phyloP scores from a whole-genome alignment of 805 yeast genomes.

The Teunomyces gatunensis region DNA sequence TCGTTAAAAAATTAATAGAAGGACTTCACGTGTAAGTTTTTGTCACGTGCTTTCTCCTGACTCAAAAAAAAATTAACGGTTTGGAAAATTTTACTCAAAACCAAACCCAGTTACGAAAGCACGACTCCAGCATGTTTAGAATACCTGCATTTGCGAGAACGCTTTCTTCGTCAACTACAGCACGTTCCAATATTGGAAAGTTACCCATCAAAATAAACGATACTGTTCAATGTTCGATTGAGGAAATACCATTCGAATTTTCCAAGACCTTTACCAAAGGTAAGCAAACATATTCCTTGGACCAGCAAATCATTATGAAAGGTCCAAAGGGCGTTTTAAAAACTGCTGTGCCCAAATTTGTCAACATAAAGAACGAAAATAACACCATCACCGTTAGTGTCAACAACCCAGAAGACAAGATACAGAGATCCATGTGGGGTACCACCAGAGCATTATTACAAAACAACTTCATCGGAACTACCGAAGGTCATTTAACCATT shows the following conservation, averaged over 20 bases:
- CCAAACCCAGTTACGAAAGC: neutral
- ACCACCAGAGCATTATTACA: constrained; percentile 77
- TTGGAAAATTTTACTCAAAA: neutral
- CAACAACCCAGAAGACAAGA: constrained; percentile 51
- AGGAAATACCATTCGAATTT: constrained; percentile 47
- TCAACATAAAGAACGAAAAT: constrained; percentile 36
- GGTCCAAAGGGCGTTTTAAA: constrained; percentile 79
- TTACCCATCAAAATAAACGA: constrained; percentile 68
- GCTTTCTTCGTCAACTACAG: constrained; percentile 14
- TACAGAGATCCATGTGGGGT: constrained; percentile 93
- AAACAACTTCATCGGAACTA: constrained; percentile 81
- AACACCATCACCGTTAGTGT: constrained; percentile 54
- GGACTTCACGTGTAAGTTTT: neutral
- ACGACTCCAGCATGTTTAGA: neutral
- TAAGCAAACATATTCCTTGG: constrained; percentile 52
- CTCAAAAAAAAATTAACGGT: neutral
- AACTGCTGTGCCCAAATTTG: constrained; percentile 70
- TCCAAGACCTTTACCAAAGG: constrained; percentile 70
- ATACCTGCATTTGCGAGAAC: constrained; percentile 5
- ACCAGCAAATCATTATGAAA: constrained; percentile 54
- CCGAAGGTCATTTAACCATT: constrained; percentile 88
- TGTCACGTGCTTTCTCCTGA: neutral
- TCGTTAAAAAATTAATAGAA: neutral
- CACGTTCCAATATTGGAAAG: constrained; percentile 71
- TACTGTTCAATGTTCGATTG: constrained; percentile 51